Evolutionary conservation across 2,329 filamentous ascomycete genomes (phyloP).

Genomic region (Rhynchosporium agropyri): DNA sequence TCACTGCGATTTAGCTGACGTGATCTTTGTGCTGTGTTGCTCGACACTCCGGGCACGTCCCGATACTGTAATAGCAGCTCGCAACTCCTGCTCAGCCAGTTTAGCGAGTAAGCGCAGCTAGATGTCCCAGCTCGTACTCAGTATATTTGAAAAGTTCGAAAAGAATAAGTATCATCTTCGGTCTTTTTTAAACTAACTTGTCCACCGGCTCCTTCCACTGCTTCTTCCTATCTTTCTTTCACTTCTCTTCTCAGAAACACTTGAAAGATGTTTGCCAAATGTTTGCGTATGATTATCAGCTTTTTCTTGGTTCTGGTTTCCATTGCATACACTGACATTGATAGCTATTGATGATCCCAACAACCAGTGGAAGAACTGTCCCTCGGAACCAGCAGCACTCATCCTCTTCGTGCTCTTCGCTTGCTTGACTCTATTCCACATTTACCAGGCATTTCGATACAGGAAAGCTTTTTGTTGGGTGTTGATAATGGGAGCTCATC

Average conservation of each 20-base stretch:
- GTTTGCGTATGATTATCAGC: neutral
- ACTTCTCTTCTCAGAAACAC: neutral
- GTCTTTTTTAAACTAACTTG: neutral
- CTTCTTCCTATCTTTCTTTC: neutral
- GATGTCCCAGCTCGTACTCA: neutral
- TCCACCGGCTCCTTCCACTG: too few species aligned
- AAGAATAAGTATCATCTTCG: neutral
- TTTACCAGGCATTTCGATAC: slow-evolving; percentile 42
- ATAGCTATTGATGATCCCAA: slow-evolving; percentile 20
- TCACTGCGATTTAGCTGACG: neutral
- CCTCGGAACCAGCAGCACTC: slow-evolving; percentile 43
- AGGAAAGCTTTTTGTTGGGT: slow-evolving; percentile 47
- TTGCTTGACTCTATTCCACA: slow-evolving; percentile 37
- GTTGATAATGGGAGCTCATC: slow-evolving; percentile 46
- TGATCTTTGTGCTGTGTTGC: neutral
- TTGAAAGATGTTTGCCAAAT: neutral
- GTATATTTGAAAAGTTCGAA: neutral
- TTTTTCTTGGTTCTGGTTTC: neutral
- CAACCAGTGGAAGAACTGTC: slow-evolving; percentile 42
- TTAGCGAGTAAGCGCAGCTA: neutral
- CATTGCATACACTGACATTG: neutral
- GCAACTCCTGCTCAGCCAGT: neutral
- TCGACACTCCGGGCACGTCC: neutral
- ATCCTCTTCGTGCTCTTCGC: slow-evolving; percentile 43
- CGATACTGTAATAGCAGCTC: neutral